Evolutionary conservation across 2,329 filamentous ascomycete genomes (phyloP).

Genomic region (Chaetomiaceae sp.): DNA sequence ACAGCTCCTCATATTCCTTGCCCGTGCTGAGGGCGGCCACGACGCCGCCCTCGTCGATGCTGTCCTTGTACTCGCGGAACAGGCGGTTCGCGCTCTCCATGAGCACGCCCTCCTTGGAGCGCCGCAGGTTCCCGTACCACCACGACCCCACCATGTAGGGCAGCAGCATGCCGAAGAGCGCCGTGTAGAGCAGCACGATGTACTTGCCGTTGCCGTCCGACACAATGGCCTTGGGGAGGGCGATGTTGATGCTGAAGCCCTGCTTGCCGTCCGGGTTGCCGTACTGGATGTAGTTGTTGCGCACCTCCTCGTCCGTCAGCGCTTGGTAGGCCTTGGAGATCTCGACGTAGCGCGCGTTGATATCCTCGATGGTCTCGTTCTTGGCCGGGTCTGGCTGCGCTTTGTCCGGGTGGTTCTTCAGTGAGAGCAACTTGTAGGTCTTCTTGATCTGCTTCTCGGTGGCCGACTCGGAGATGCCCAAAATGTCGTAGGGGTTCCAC

Average conservation of each 20-base stretch:
- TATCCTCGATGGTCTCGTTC: slow-evolving; percentile 78
- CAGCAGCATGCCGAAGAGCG: slow-evolving; percentile 80
- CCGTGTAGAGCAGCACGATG: slow-evolving; percentile 81
- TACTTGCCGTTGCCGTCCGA: slow-evolving; percentile 94
- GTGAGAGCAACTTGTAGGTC: slow-evolving; percentile 79
- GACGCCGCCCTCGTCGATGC: slow-evolving; percentile 72
- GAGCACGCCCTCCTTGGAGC: slow-evolving; percentile 88
- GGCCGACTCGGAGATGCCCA: slow-evolving; percentile 78
- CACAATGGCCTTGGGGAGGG: slow-evolving; percentile 85
- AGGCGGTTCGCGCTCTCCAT: slow-evolving; percentile 91
- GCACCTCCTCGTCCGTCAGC: slow-evolving; percentile 91
- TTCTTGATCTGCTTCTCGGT: slow-evolving; percentile 88
- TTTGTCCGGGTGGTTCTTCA: slow-evolving; percentile 92
- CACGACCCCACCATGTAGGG: slow-evolving; percentile 92
- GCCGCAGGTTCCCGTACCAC: slow-evolving; percentile 96
- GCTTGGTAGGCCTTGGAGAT: slow-evolving; percentile 97
- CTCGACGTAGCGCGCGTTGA: slow-evolving; percentile 89
- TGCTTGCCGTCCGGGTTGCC: slow-evolving; percentile 98
- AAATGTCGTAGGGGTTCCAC: slow-evolving; percentile 95
- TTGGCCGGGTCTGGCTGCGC: slow-evolving; percentile 72
- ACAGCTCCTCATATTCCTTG: slow-evolving; percentile 71
- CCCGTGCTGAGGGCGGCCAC: slow-evolving; percentile 76
- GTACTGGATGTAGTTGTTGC: slow-evolving; percentile 94
- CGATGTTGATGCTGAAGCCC: slow-evolving; percentile 95
- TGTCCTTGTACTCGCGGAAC: slow-evolving; percentile 87